Evolutionary conservation across 1,284 basidiomycete species (phyloP), one percentile per base, ranked within the genome.

Genomic region (Athelia psychrophila): DNA sequence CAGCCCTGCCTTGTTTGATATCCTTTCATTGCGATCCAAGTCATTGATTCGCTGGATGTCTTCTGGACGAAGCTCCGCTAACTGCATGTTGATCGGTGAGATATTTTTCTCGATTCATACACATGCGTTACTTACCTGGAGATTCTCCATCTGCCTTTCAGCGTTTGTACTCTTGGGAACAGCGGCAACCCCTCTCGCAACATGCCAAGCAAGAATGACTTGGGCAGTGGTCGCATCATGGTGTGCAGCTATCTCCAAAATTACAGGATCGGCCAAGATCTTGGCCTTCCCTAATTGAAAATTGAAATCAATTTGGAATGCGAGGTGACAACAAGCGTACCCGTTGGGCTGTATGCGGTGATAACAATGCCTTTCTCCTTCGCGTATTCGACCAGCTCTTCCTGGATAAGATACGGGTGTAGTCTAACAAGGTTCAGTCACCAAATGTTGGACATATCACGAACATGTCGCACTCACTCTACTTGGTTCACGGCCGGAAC

Each of bases 201-300:
- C 47, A 55, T 79, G 76, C 76, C 77, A 79, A 1, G 72, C 70
- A 3, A 79, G 62, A 24, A 73, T 70, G 27, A 77, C 57, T 57
- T 79, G 75, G 2, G 66, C 68, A 1, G 75, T 65, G 1, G 69
- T 65, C 1, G 68, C 72, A 5, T 67, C 65, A 55, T 78, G 75
- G 53, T 77, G 79, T 46, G 60, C 57, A 1, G 76, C 76, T 13
- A 79, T 60, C 44, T 68, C 65, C 19, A 65, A 62, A 49, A 78
- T 73, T 5, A 68, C 56, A 0, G 74, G 70, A 54, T 79, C 72
- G 6, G 59, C 61, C 13, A 71, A 68, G 19, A 79, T 74, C n/a
- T 48, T 63, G n/a, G 59, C 59, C 48, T 72, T 73, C 1, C 75
- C 73, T 73, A 30, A 30, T 10, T 22, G 16, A 25, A 20, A n/a